Base-by-base conservation (phyloP, 768 basidiomycete species). In the Crucibulum laeve region DNA sequence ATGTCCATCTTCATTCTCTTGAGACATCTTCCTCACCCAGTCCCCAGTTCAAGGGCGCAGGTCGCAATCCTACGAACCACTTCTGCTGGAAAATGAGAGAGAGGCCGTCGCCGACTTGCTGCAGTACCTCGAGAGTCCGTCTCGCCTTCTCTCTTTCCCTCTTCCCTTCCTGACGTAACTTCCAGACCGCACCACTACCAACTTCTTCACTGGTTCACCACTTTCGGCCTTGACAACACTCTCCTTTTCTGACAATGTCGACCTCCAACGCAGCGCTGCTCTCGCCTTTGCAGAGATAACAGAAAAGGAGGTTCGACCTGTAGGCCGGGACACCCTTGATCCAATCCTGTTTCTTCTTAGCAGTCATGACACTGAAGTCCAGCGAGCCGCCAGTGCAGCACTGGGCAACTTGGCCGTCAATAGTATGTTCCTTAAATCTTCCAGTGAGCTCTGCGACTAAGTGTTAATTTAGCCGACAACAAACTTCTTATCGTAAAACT, bases 211-310 rank as follows among this genome's bases (percentile, higher is more conserved):
- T 40, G 96, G 95, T 43, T 82, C 84, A 14, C 95, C 96, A 15
- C 83, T 99, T 46, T 76, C 85, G 41, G 93, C 96, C 28, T 72
- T 99, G 44, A 97, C 95, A 10, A 98, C 92, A 40, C 86, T 99
- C 49, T 95, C 93, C 18, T 99, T 97, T 72, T 93, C 90, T 17
- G 96, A 98, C 70, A 99, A 99, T 68, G 95, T 99, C 53, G 96
- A 98, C 70, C 77, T 99, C 15, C 96, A 99, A 71, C 82, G 96
- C 39, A 95, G 91, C 51, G 96, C 96, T 2, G 96, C 96, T 3
- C 79, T 99, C 34, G 96, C 96, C 0, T 99, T 98, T 58, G 96
- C 96, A 26, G 96, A 99, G 66, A 99, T 99, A 47, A 99, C 96
- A 18, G 96, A 99, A 73, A 98, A 98, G 70, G 96, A 99, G 68